Evolutionary conservation across 2,329 filamentous ascomycete genomes (phyloP), one percentile per base, ranked within the genome.

Genomic region (Hypoxylon sp.): DNA sequence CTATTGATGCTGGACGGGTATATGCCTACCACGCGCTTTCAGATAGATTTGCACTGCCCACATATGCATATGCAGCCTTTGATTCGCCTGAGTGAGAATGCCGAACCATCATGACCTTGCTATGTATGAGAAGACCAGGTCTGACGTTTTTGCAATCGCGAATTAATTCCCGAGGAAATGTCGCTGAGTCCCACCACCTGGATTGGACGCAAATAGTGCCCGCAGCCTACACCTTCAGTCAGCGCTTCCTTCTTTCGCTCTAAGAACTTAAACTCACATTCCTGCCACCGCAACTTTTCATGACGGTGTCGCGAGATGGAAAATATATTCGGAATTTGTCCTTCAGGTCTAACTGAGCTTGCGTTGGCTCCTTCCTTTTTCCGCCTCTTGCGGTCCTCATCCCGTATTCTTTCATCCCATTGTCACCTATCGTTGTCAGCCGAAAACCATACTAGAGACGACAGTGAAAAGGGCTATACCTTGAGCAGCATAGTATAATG

Each of bases 41-140:
- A 0, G 94, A 97, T 30, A 97, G 81, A 80, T 99, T 99, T 6
- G 94, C 93, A 74, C 93, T 97, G 14, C 96, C 96, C 40, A 97
- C 82, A 77, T 98, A 98, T 1, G 88, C 91, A 91, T 93, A 98
- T 3, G 90, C 89, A 33, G 70, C 61, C 64, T 76, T 73, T 37
- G 74, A 69, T 60, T 76, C 71, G 37, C 54, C 59, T 30, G 68
- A 53, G 14, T 55, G 14, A 6, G 55, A 55, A 58, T 71, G 73
- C 22, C 82, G 82, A 25, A 88, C 86, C 57, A 88, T 82, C 61
- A 90, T 81, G 72, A 94, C 84, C 82, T 99, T 99, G 81, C 89
- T 97, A 80, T 99, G 96, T 83, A 97, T 93, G 69, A 99, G 82
- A 22, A 98, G 78, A 0, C 93, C 92, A 2, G 81, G 73, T 37